Evolutionary conservation across 352 stramenopile genomes (phyloP).

Genomic region (Elongisporangium senticosum): DNA sequence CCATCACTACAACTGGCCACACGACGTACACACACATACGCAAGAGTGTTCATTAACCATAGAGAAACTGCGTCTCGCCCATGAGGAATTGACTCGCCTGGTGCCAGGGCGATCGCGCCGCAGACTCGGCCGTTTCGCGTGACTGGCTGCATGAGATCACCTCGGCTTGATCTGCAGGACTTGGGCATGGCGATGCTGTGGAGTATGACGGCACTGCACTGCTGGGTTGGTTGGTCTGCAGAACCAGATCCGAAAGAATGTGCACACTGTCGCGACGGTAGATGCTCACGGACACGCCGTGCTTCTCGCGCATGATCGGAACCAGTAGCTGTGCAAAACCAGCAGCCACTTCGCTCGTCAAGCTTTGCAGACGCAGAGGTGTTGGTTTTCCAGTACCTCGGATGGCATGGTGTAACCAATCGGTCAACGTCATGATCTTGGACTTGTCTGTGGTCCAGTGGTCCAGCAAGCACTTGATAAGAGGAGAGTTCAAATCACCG

Average conservation of each 20-base stretch:
- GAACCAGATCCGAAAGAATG: constrained; percentile 52
- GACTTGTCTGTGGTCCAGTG: constrained; percentile 66
- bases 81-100: constrained; percentile 29
- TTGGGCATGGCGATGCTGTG: constrained; percentile 6
- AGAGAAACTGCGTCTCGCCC: constrained; percentile 42
- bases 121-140: constrained; percentile 9
- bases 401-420: constrained; percentile 62
- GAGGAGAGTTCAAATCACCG: constrained; percentile 56
- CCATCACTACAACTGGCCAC: not conserved
- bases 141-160: constrained; percentile 9
- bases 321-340: constrained; percentile 66
- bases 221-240: constrained; percentile 43
- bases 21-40: not conserved
- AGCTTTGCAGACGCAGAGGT: constrained; percentile 32
- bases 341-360: constrained; percentile 49
- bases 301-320: constrained; percentile 55
- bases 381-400: constrained; percentile 36
- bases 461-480: constrained; percentile 57
- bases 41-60: constrained; percentile 20
- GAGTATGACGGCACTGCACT: constrained; percentile 20
- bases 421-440: constrained; percentile 45
- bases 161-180: constrained; percentile 4
- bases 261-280: constrained; percentile 53
- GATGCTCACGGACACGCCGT: constrained; percentile 57
- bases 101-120: constrained; percentile 15